phyloP scores from a whole-genome alignment of 2,329 filamentous ascomycete genomes.

The Arthroderma uncinatum region DNA sequence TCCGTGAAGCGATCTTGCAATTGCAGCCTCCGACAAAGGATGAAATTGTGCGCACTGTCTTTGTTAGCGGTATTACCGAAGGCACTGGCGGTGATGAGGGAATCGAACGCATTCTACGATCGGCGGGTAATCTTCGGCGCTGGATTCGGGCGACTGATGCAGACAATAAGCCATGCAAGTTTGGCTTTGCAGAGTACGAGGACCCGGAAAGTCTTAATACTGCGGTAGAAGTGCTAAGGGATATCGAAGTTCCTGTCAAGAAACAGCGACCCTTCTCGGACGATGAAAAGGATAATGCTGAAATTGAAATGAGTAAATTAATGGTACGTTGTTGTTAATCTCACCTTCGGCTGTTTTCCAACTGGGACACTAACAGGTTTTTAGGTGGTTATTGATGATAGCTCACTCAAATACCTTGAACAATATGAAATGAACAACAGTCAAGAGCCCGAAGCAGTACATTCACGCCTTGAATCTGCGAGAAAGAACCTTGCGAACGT shows the following conservation, averaged over 20 bases:
- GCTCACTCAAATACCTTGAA: constrained; percentile 73
- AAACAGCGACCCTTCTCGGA: constrained; percentile 47
- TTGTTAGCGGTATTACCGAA: constrained; percentile 74
- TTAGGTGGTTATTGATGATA: constrained; percentile 62
- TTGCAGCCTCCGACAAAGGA: constrained; percentile 75
- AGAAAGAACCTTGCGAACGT: constrained; percentile 56
- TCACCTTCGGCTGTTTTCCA: background rate
- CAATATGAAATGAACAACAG: constrained; percentile 61
- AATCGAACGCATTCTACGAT: constrained; percentile 64
- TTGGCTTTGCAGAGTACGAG: constrained; percentile 93
- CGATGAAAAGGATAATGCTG: constrained; percentile 33
- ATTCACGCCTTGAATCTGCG: constrained; percentile 59
- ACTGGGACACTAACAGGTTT: constrained; percentile 16
- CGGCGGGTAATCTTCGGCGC: constrained; percentile 67
- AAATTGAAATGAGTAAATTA: constrained; percentile 58
- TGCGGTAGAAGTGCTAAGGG: constrained; percentile 72
- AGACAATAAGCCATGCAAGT: constrained; percentile 71
- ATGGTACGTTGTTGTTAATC: constrained; percentile 38
- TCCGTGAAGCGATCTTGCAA: constrained; percentile 58
- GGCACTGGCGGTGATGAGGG: constrained; percentile 65
- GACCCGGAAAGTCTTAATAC: constrained; percentile 77
- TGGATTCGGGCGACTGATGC: constrained; percentile 73
- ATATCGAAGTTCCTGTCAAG: constrained; percentile 70
- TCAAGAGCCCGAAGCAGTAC: constrained; percentile 48
- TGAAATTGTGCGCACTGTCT: constrained; percentile 83